These are phyloP conservation scores for Fagus crenata DNA, from an alignment of 306 rosid genomes.

Conservation along the genomic window DNA sequence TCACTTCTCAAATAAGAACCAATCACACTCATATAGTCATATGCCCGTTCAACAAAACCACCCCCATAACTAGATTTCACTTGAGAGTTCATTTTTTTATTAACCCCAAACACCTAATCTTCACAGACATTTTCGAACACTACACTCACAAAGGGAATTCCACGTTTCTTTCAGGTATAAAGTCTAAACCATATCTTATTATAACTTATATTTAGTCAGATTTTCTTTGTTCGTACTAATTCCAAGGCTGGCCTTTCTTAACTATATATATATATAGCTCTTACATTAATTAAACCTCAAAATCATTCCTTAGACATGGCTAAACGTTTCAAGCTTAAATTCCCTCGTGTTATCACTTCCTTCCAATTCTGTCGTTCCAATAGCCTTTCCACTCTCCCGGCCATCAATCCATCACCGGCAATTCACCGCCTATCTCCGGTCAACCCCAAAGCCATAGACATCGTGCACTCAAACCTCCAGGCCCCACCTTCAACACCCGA, in stretches of 20 bases:
- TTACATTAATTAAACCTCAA: neutral
- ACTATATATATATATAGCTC: conserved; percentile 24
- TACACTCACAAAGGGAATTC: conserved; percentile 32
- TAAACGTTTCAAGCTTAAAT: conserved; percentile 66
- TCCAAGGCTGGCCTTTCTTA: conserved; percentile 51
- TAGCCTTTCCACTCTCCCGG: conserved; percentile 41
- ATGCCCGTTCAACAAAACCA: neutral
- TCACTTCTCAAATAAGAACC: too few relatives aligned
- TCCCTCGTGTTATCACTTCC: conserved; percentile 41
- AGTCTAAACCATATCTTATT: neutral
- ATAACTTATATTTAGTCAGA: conserved; percentile 41
- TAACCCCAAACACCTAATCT: neutral
- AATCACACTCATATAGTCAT: too few relatives aligned
- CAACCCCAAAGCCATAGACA: conserved; percentile 42
- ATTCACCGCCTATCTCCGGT: conserved; percentile 49
- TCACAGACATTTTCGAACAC: conserved; percentile 25
- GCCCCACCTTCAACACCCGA: conserved; percentile 54
- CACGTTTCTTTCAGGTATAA: conserved; percentile 21
- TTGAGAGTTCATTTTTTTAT: neutral
- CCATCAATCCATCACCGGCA: conserved; percentile 39
- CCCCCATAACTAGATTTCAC: neutral
- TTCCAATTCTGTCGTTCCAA: conserved; percentile 71
- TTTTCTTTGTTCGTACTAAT: neutral
- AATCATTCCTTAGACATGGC: conserved; percentile 33
- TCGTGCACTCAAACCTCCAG: conserved; percentile 29